Percentiles rank a stretch among this genome's conserved stretches.
Evolutionary conservation across 2,329 filamentous ascomycete species (phyloP).

Genomic region (Celoporthe dispersa): DNA sequence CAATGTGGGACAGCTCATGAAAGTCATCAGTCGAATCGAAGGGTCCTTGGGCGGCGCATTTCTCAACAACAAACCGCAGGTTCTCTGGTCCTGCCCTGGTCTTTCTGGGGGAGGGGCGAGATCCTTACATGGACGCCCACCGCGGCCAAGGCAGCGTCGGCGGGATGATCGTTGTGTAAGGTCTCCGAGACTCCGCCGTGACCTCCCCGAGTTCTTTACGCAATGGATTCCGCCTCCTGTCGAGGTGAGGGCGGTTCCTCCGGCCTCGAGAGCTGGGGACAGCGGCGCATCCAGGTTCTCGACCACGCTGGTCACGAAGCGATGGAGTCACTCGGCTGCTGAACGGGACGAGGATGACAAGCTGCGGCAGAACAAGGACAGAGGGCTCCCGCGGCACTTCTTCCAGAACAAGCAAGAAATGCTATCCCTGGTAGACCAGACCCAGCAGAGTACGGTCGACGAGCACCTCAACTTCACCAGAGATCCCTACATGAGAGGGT

Average conservation of each 20-base stretch:
- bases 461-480: slow-evolving; percentile 57
- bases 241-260: slow-evolving; percentile 17
- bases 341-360: slow-evolving; percentile 8
- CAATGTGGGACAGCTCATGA: slow-evolving; percentile 64
- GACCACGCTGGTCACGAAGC: not conserved
- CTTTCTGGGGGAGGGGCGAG: slow-evolving; percentile 12
- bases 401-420: slow-evolving; percentile 48
- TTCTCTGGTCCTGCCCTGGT: slow-evolving; percentile 9
- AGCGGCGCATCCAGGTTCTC: slow-evolving; percentile 21
- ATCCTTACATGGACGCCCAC: slow-evolving; percentile 23
- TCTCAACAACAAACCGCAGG: slow-evolving; percentile 50
- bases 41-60: slow-evolving; percentile 63
- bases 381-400: slow-evolving; percentile 1
- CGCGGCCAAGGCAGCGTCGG: slow-evolving; percentile 21
- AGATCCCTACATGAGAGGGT: slow-evolving; percentile 59
- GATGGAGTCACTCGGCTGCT: slow-evolving; percentile 25
- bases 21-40: slow-evolving; percentile 62
- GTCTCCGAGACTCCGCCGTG: slow-evolving; percentile 10
- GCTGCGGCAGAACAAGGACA: not conserved
- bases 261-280: slow-evolving; percentile 11
- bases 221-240: slow-evolving; percentile 23
- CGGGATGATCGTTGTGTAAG: slow-evolving; percentile 7
- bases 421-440: slow-evolving; percentile 56
- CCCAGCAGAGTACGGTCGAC: slow-evolving; percentile 52
- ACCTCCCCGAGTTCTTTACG: slow-evolving; percentile 25